Evolutionary conservation across 768 basidiomycete species (phyloP).

Genomic region (Paxillus rubicundulus): DNA sequence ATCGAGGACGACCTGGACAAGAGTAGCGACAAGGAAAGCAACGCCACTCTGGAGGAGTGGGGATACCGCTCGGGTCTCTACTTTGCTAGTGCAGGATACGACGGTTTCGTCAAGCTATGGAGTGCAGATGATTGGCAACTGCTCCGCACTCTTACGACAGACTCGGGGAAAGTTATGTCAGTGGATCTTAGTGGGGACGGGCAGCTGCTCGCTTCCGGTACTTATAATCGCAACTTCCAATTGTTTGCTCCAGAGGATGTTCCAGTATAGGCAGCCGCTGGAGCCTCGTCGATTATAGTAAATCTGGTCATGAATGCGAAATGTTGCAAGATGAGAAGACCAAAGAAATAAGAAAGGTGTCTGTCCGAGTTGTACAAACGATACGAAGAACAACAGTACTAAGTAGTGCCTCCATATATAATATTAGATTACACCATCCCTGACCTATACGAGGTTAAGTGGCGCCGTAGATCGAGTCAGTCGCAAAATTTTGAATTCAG

Average conservation of each 20-base stretch:
- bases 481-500: constrained; percentile 13
- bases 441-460: constrained; percentile 29
- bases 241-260: constrained; percentile 80
- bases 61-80: constrained; percentile 85
- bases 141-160: constrained; percentile 82
- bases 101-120: constrained; percentile 95
- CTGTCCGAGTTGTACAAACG: background rate
- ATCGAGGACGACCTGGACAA: constrained; percentile 31
- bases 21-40: constrained; percentile 26
- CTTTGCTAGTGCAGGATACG: constrained; percentile 91
- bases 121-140: constrained; percentile 98
- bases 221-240: constrained; percentile 93
- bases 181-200: constrained; percentile 88
- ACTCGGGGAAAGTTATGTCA: constrained; percentile 98
- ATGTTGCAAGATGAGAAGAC: constrained; percentile 27
- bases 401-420: constrained; percentile 13
- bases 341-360: constrained; percentile 10
- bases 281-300: constrained; percentile 23
- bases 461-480: constrained; percentile 19
- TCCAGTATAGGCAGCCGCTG: constrained; percentile 23
- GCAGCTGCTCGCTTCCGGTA: constrained; percentile 82
- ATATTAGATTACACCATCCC: constrained; percentile 41
- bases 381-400: background rate
- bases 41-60: constrained; percentile 54
- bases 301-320: constrained; percentile 28